Evolutionary conservation across 257 asterid genomes (phyloP), one percentile per base, ranked within the genome.

Genomic region (Plectranthus barbatus): DNA sequence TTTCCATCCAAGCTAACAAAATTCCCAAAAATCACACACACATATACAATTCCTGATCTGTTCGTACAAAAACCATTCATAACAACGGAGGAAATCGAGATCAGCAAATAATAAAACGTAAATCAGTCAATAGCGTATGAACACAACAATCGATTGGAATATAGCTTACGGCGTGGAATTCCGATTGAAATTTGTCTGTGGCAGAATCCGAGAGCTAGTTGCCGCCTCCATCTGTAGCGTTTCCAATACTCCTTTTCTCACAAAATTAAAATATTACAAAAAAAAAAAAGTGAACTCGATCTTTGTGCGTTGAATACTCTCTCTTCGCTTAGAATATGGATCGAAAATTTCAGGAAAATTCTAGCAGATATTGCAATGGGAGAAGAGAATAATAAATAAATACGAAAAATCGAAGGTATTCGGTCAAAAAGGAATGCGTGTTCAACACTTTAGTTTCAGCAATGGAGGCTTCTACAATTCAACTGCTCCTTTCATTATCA

Each of bases 221-320:
- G 81, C 81, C 49, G 84, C 87, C 76, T 80, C 95, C 95, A 90
- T 90, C 62, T 23, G 23, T 24, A 56, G 60, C 52, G 59, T 21
- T 52, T 20, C n/a, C n/a, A 56, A 60, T 12, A 55, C 61, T 9
- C 5, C 51, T n/a, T n/a, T 56, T 24, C 19, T 17, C 3, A 46
- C 13, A 55, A 37, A 52, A 15, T 13, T 60, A 21, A 56, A 18
- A 18, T 17, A 23, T 15, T 20, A 4, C 10, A 29, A 7, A 23
- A 8, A 21, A 36, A 33, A 0, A 17, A 7, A 15, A 34, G 49
- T 9, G 9, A 6, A 8, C 46, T 19, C 10, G 49, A 68, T 61
- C 21, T 4, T 18, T n/a, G 29, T 10, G 45, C 31, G 20, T 13
- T 20, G 33, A 40, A 26, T 26, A 26, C 5, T 26, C 5, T 26